Conservation (phyloP, 2,329 filamentous ascomycete genomes). For the Zymoseptoria crescenta region DNA sequence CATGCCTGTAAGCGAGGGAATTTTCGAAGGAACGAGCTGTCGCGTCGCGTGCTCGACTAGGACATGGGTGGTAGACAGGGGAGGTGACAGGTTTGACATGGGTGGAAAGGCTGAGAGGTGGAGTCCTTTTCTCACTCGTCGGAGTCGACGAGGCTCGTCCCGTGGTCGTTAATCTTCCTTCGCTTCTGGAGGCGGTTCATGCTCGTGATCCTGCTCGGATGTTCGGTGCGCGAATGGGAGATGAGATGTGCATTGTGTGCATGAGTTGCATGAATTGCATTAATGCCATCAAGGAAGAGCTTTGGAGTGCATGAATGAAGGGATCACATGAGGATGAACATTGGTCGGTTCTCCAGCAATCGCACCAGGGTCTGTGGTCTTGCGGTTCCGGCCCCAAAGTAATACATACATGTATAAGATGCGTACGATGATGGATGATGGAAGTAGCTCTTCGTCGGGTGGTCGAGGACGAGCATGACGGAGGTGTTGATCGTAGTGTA, state of each 20-base stretch:
- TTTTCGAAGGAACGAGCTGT: background rate
- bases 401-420: background rate
- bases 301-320: background rate
- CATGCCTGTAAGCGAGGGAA: background rate
- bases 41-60: background rate
- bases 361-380: background rate
- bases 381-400: background rate
- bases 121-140: background rate
- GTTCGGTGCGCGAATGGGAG: background rate
- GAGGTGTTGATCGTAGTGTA: background rate
- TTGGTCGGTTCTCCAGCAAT: background rate
- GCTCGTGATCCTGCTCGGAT: background rate
- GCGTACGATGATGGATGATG: background rate
- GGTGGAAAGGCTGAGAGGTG: background rate
- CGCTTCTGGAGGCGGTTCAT: background rate
- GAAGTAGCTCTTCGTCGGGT: background rate
- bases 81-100: conserved; percentile 20
- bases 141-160: background rate
- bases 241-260: background rate
- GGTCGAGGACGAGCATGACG: background rate
- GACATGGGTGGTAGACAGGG: conserved; percentile 9
- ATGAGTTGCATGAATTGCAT: background rate
- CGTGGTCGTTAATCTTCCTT: background rate
- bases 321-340: background rate
- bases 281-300: background rate